Evolutionary conservation across 1,284 basidiomycete genomes (phyloP).

Genomic region (Apiotrichum montevideense): DNA sequence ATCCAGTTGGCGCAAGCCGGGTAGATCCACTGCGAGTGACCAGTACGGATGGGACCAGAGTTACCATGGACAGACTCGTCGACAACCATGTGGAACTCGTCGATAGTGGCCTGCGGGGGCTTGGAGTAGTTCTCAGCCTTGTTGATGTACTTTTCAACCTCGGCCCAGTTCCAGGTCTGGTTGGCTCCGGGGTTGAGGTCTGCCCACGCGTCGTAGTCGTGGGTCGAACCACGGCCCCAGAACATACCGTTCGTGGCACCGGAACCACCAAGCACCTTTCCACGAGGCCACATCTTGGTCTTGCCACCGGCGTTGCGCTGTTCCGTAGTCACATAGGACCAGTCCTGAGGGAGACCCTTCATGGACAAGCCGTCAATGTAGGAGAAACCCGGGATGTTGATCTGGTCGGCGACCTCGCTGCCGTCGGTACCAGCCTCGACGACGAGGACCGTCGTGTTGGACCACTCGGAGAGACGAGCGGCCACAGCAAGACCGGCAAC

Average conservation of each 20-base stretch:
- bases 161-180: slow-evolving; percentile 41
- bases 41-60: slow-evolving; percentile 50
- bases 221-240: slow-evolving; percentile 45
- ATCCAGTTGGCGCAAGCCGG: slow-evolving; percentile 55
- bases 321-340: slow-evolving; percentile 55
- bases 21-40: slow-evolving; percentile 48
- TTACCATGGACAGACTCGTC: slow-evolving; percentile 49
- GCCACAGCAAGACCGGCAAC: slow-evolving; percentile 68
- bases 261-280: slow-evolving; percentile 64
- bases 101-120: slow-evolving; percentile 36
- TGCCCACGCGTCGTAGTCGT: slow-evolving; percentile 49
- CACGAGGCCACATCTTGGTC: slow-evolving; percentile 54
- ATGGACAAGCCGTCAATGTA: slow-evolving; percentile 44
- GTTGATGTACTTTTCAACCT: slow-evolving; percentile 44
- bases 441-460: slow-evolving; percentile 62
- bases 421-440: slow-evolving; percentile 65
- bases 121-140: slow-evolving; percentile 49
- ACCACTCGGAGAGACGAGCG: slow-evolving; percentile 62
- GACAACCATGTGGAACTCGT: slow-evolving; percentile 43
- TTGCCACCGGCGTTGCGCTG: slow-evolving; percentile 45
- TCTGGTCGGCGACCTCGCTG: slow-evolving; percentile 47
- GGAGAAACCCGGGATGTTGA: slow-evolving; percentile 47
- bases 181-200: slow-evolving; percentile 38
- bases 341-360: slow-evolving; percentile 53
- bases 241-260: slow-evolving; percentile 67